Base-by-base conservation (phyloP, 192 early-diverging fungal species). In the Coemansia sp. region DNA sequence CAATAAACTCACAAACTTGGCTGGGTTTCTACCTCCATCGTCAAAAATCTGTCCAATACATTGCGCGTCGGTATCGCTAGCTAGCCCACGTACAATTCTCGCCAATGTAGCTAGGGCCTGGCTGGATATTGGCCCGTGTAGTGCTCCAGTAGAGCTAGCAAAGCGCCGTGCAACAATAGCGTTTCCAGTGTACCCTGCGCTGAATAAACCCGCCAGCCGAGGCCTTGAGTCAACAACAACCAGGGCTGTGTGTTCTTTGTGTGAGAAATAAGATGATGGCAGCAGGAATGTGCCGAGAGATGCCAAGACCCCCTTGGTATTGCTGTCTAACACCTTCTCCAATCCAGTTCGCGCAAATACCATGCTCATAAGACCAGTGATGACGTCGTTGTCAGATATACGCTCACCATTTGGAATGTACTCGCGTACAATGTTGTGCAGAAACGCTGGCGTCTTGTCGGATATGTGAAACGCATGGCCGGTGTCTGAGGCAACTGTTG, bases 401-500 rank as follows among this genome's bases (percentile, higher is more conserved):
- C 36, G 8, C 36, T 3, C 36, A n/a, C 17, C 39, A 17, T 10
- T 23, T 17, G 39, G 11, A 1, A 41, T 9, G 4, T 41, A 2
- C 11, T 17, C 39, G 9, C 11, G 39, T 3, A 41, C 39, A 2
- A 17, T 10, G 1, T 17, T 8, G 9, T 17, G 39, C 19, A 41
- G 19, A 17, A 9, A 41, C 10, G 19, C 19, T 4, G 22, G 55
- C 5, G 22, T 47, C 7, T 19, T 27, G 13, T 11, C 18, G 17
- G 53, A 19, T 10, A 55, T 19, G 9, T 58, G 57, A n/a, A 67
- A 67, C 2, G 55, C 27, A 30, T 56, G 57, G 13, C 56, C 39
- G 2, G 30, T 18, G 4, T 56, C 31, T 8, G 30, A 7, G 19
- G 42, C 11, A 14, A 60, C 32, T 0, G 11, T n/a, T 3, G 10